Conservation (phyloP, 495 filamentous ascomycete genomes). For the Schizothecium vesticola region DNA sequence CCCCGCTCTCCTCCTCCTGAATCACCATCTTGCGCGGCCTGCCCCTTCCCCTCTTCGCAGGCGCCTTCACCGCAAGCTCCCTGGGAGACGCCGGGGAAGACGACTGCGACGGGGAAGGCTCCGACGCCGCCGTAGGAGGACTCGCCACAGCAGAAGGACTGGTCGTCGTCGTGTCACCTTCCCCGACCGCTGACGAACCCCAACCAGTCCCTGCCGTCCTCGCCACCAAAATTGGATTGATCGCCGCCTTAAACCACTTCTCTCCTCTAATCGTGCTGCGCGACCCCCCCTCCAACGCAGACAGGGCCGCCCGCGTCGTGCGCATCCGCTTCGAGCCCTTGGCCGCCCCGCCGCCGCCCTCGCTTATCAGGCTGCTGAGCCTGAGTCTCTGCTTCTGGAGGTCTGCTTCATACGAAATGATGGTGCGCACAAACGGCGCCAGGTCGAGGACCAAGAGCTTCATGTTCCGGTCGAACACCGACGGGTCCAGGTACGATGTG, state of each 20-base stretch:
- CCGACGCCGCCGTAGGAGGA: neutral
- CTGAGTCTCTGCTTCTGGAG: conserved; percentile 61
- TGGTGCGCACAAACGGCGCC: conserved; percentile 76
- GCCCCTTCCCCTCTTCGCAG: neutral
- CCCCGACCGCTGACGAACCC: conserved; percentile 42
- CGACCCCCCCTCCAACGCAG: conserved; percentile 74
- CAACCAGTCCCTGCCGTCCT: conserved; percentile 62
- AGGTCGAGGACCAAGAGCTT: conserved; percentile 64
- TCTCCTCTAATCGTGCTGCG: conserved; percentile 68
- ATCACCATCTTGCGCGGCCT: conserved; percentile 17
- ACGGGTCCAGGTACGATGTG: conserved; percentile 45
- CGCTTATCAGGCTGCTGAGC: conserved; percentile 56
- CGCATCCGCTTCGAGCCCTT: conserved; percentile 60
- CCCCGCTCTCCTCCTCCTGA: conserved; percentile 14
- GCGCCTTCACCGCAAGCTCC: conserved; percentile 1
- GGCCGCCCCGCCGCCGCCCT: conserved; percentile 38
- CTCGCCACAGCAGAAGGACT: neutral
- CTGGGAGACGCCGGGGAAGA: conserved; percentile 8
- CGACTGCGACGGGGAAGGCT: neutral
- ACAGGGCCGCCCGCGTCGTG: conserved; percentile 72
- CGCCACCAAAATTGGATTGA: conserved; percentile 59
- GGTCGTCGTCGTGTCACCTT: neutral
- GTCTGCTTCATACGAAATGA: conserved; percentile 67
- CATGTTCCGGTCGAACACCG: conserved; percentile 66
- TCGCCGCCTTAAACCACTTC: conserved; percentile 66